Evolutionary conservation across 2,329 filamentous ascomycete genomes (phyloP).

Genomic region (Triangularia setosa): DNA sequence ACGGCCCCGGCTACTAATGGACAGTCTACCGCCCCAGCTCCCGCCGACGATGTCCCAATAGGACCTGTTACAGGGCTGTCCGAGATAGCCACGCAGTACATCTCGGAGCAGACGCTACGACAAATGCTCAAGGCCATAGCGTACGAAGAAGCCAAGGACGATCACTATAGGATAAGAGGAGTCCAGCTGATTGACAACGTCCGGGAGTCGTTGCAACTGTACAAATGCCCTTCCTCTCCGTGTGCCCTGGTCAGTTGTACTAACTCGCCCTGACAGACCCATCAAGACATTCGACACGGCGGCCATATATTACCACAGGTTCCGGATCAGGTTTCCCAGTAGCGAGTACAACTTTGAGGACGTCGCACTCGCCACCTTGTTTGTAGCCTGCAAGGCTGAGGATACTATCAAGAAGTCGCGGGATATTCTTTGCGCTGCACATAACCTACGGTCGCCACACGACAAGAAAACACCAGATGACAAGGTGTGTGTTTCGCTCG

Average conservation of each 20-base stretch:
- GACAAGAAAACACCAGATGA: constrained; percentile 76
- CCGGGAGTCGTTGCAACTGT: constrained; percentile 74
- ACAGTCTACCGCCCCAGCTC: constrained; percentile 8
- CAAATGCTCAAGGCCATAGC: constrained; percentile 65
- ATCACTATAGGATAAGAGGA: constrained; percentile 75
- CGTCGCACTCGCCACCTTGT: constrained; percentile 80
- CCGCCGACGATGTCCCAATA: constrained; percentile 7
- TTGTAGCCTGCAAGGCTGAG: constrained; percentile 95
- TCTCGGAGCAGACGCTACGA: constrained; percentile 76
- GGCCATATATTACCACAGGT: constrained; percentile 89
- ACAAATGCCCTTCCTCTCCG: constrained; percentile 33
- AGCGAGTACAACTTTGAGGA: constrained; percentile 83
- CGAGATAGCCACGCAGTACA: constrained; percentile 62
- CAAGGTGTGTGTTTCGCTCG: constrained; percentile 50
- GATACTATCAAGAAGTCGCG: constrained; percentile 96
- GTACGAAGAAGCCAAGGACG: constrained; percentile 74
- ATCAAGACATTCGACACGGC: constrained; percentile 91
- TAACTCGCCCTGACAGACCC: constrained; percentile 52
- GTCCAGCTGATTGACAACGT: constrained; percentile 87
- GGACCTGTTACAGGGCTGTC: constrained; percentile 40
- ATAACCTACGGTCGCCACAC: constrained; percentile 72
- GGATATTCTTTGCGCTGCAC: constrained; percentile 86
- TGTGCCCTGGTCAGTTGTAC: not conserved
- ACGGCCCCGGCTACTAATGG: constrained; percentile 7
- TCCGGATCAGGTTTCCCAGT: constrained; percentile 80